These are phyloP conservation scores for Claviceps capensis DNA, from an alignment of 2,329 filamentous ascomycete genomes.

Conservation along the genomic window DNA sequence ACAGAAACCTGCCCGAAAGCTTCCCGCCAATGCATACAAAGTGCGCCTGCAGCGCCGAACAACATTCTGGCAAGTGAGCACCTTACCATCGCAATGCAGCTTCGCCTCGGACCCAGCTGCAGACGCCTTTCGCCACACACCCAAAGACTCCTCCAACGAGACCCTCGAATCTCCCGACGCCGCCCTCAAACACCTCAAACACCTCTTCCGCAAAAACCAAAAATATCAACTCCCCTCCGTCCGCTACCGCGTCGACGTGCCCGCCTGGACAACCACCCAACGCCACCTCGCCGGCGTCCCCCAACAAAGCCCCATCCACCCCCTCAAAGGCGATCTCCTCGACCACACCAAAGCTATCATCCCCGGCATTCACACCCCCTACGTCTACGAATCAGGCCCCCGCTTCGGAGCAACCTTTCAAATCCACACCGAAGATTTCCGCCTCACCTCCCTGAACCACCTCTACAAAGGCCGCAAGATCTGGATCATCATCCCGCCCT, in stretches of 20 bases:
- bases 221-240: slow-evolving; percentile 23
- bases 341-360: slow-evolving; percentile 24
- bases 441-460: slow-evolving; percentile 24
- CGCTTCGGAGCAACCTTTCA: slow-evolving; percentile 26
- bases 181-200: slow-evolving; percentile 18
- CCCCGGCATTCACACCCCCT: slow-evolving; percentile 26
- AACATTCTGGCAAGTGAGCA: slow-evolving; percentile 23
- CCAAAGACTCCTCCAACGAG: slow-evolving; percentile 7
- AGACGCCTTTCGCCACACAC: slow-evolving; percentile 8
- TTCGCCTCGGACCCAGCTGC: slow-evolving; percentile 14
- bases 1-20: slow-evolving; percentile 16
- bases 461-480: slow-evolving; percentile 27
- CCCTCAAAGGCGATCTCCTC: slow-evolving; percentile 22
- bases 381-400: slow-evolving; percentile 26
- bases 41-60: slow-evolving; percentile 21
- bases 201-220: slow-evolving; percentile 22
- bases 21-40: slow-evolving; percentile 23
- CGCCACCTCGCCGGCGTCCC: slow-evolving; percentile 22
- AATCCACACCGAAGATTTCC: slow-evolving; percentile 27
- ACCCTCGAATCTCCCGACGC: slow-evolving; percentile 12
- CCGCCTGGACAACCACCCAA: slow-evolving; percentile 23
- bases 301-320: slow-evolving; percentile 22
- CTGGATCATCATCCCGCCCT: slow-evolving; percentile 25
- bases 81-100: slow-evolving; percentile 18
- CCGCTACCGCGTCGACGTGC: slow-evolving; percentile 24